Conservation (phyloP, 2,329 filamentous ascomycete genomes). For the Sclerotinia trifoliorum region DNA sequence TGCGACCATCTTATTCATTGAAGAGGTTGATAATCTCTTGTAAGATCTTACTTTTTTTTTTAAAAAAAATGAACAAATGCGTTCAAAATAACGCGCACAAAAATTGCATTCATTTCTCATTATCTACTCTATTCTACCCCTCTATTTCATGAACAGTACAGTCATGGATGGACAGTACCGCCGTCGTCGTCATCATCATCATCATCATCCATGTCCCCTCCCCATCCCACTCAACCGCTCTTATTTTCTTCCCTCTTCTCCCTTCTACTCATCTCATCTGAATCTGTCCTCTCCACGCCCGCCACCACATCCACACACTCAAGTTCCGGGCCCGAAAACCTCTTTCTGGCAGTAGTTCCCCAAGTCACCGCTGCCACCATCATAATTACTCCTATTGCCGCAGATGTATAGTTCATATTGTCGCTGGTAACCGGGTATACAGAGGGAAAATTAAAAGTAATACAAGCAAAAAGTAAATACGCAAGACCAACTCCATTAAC, state of each 20-base stretch:
- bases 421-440: constrained; percentile 50
- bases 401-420: constrained; percentile 59
- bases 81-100: too few species aligned
- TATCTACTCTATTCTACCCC: background rate
- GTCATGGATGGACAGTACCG: too few species aligned
- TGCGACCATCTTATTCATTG: too few species aligned
- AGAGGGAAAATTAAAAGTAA: constrained; percentile 57
- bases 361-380: constrained; percentile 51
- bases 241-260: constrained; percentile 15
- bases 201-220: background rate
- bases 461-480: constrained; percentile 53
- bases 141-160: background rate
- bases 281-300: constrained; percentile 24
- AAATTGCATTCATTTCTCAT: background rate
- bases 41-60: too few species aligned
- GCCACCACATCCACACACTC: constrained; percentile 27
- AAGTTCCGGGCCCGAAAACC: constrained; percentile 49
- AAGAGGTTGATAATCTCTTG: too few species aligned
- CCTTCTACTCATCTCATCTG: constrained; percentile 20
- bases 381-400: constrained; percentile 55
- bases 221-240: constrained; percentile 2
- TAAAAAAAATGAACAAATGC: too few species aligned
- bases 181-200: background rate
- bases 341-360: constrained; percentile 50
- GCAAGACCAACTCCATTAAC: constrained; percentile 52